Evolutionary conservation across 2,329 filamentous ascomycete species (phyloP).

Genomic region (Cytospora piceicola): DNA sequence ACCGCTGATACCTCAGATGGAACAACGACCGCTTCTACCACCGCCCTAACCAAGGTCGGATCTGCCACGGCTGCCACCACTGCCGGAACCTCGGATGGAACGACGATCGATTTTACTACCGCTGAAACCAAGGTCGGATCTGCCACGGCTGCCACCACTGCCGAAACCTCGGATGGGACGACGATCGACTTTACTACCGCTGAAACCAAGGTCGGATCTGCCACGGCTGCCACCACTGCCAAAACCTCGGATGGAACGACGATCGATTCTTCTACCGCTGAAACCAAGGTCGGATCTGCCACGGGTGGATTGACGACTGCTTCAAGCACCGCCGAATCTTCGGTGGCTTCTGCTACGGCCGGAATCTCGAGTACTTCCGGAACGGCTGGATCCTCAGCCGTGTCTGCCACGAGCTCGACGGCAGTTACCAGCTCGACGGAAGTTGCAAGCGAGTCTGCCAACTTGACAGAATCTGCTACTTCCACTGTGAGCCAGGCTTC

Average conservation of each 20-base stretch:
- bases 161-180: background rate
- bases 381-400: background rate
- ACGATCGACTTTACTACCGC: no score
- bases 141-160: no score
- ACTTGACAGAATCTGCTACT: background rate
- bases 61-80: background rate
- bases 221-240: background rate
- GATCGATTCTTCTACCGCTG: background rate
- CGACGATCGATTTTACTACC: background rate
- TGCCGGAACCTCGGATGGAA: background rate
- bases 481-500: background rate
- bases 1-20: background rate
- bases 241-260: background rate
- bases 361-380: background rate
- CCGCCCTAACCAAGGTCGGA: no score
- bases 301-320: background rate
- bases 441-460: background rate
- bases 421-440: background rate
- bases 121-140: no score
- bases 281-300: background rate
- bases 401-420: slow-evolving; percentile 1
- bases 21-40: no score
- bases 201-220: background rate
- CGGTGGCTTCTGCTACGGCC: background rate
- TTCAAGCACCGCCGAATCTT: background rate